Conservation (phyloP, 2,329 filamentous ascomycete genomes). For the Cladosporium sp. region DNA sequence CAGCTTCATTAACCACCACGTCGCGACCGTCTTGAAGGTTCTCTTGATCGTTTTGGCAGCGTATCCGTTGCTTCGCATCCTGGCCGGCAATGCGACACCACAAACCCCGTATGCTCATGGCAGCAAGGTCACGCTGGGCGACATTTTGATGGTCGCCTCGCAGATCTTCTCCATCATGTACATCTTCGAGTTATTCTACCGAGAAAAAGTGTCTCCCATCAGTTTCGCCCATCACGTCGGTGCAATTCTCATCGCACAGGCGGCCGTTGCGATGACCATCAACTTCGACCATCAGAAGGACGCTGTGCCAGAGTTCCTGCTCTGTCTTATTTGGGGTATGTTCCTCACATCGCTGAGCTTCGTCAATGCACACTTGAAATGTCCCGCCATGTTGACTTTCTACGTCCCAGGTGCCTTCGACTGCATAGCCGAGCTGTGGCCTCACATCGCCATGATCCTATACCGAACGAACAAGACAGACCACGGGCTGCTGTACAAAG, state of each 20-base stretch:
- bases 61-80: constrained; percentile 40
- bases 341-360: background rate
- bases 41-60: constrained; percentile 36
- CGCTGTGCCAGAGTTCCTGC: constrained; percentile 34
- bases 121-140: constrained; percentile 35
- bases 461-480: constrained; percentile 38
- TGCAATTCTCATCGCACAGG: constrained; percentile 39
- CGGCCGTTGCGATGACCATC: constrained; percentile 38
- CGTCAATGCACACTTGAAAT: background rate
- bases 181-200: constrained; percentile 43
- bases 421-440: constrained; percentile 43
- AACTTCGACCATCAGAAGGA: constrained; percentile 25
- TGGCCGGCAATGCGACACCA: constrained; percentile 32
- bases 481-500: constrained; percentile 36
- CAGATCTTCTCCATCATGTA: constrained; percentile 45
- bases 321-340: constrained; percentile 39
- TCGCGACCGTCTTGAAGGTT: constrained; percentile 40
- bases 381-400: too few relatives aligned
- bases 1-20: constrained; percentile 45
- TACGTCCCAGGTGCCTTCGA: constrained; percentile 39
- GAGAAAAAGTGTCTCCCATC: constrained; percentile 37
- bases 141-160: constrained; percentile 36
- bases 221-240: constrained; percentile 40
- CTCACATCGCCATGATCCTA: constrained; percentile 43
- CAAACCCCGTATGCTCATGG: constrained; percentile 22